Base-by-base conservation (phyloP, 2,329 filamentous ascomycete genomes). In the Zymoseptoria crescenta region DNA sequence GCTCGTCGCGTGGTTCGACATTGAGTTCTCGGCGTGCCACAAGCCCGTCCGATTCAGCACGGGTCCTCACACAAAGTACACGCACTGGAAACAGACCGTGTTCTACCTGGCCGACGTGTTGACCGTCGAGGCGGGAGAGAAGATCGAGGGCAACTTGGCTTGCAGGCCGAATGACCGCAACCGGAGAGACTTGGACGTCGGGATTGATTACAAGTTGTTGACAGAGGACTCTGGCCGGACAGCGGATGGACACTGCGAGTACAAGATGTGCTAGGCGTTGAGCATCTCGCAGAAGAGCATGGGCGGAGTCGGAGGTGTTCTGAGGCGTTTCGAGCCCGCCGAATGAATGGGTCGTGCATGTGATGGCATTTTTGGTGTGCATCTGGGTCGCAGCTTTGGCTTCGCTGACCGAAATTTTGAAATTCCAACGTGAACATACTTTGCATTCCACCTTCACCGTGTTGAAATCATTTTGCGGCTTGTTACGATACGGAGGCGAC, bases 51-150 rank as follows among this genome's bases (percentile, higher is more conserved):
- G 87, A 72, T 99, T 99, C 83, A 96, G 90, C 56, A 99, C 94
- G 19, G 94, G 94, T 21, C 94, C 94, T 28, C 94, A 97, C 78
- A 95, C 93, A 69, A 97, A 96, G 80, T 97, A 97, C 80, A 99
- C 94, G 19, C 94, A 99, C 83, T 99, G 94, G 94, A 99, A 99
- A 81, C 94, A 99, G 81, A 99, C 94, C 10, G 94, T 99, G 63
- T 97, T 99, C 80, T 99, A 99, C 79, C 82, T 99, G 64, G 85
- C 89, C 71, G 92, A 99, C 68, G 89, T 96, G 35, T 80, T 99
- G 65, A 97, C 92, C 19, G 91, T 96, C 45, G 87, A 96, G 75
- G 83, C 90, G 71, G 91, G 88, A 59, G 94, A 99, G 80, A 81
- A 84, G 70, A 81, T 99, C 61, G 77, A 79, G 61, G 89, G 90